Base-by-base conservation (phyloP, 768 basidiomycete genomes). In the Podaxis sp. region DNA sequence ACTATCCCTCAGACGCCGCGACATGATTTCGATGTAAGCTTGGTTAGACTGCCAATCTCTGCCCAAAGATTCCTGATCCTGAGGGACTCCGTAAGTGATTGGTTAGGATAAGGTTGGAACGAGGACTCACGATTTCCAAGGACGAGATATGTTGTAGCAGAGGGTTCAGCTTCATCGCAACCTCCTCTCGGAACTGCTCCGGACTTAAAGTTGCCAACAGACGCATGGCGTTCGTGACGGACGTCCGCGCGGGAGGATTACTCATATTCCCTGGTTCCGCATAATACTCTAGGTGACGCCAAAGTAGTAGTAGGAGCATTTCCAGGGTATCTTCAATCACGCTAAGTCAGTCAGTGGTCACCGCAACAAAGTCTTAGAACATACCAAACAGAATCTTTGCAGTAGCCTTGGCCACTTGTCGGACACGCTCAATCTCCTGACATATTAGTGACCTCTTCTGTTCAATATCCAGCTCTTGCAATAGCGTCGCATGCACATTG, bases 271-370 rank as follows among this genome's bases (percentile, higher is more conserved):
- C 66, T 19, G 72, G 68, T 57, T 81, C 77, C 41, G 79, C 72
- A 72, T 90, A 95, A 69, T 87, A 86, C 13, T 83, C 79, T 29
- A 93, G 69, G 68, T 96, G 94, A 15, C 92, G 82, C 89, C 91
- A 94, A 9, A 93, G 76, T 19, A 95, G 79, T 17, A 95, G 78
- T 8, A 95, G 78, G 4, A 91, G 71, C 85, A 94, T 89, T 73
- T 96, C 94, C 55, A 86, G 74, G 15, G 88, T 84, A 60, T 82
- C 90, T 91, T 65, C 3, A 43, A 47, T 63, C 9, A 61, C 50
- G 59, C 52, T 3, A 2, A 15, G 61, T 53, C 41, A 55, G 37
- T 3, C 43, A 29, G n/a, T 8, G 24, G 53, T 33, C 55, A 49
- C 12, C 37, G 4, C 41, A 19, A 52, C 49, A 25, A 24, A 13